Base-by-base conservation (phyloP, 208 protist genomes). In the Strigomonas oncopelti region DNA sequence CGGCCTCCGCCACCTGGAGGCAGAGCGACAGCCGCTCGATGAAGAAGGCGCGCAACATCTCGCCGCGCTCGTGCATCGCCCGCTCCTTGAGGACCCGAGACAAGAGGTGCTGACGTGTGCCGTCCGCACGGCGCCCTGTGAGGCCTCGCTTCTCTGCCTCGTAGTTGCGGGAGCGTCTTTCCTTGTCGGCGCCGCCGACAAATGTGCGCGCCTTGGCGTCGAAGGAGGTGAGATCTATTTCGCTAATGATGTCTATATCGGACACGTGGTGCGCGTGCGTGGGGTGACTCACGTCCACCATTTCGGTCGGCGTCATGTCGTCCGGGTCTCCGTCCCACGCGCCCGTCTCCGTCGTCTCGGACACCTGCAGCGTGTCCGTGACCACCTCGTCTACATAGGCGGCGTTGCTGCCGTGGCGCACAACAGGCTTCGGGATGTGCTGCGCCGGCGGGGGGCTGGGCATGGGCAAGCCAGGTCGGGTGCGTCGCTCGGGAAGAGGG, bases 251-350 rank as follows among this genome's bases (percentile, higher is more conserved):
- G 55, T 88, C 81, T 1, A 79, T 25, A 36, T 81, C 81, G 2
- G 86, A 89, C 24, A 75, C 27, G 13, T 70, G 79, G 48, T 75
- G 74, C 18, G 57, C 16, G 65, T 81, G 80, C 31, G 85, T 91
- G 5, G 84, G 78, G 64, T 85, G 70, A 63, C 88, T 91, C 36
- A 91, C 78, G 38, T 90, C 83, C 13, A 88, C 83, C 38, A 76
- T 73, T 0, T 79, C 83, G 9, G 59, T 61, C 32, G 69, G 72
- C 16, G 65, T 61, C 0, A 53, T 67, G 0, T 55, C 80, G 8
- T 69, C 66, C 31, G 48, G 45, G 25, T 34, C 64, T 27, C 46
- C 32, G 18, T 20, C 58, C 0, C 78, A 67, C 24, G 34, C 34
- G 34, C 34, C 34, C 9, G 65, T 63, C 24, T 64, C 72, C 13